Evolutionary conservation across 352 stramenopile genomes (phyloP).

Genomic region (Pythium phragmiticola): DNA sequence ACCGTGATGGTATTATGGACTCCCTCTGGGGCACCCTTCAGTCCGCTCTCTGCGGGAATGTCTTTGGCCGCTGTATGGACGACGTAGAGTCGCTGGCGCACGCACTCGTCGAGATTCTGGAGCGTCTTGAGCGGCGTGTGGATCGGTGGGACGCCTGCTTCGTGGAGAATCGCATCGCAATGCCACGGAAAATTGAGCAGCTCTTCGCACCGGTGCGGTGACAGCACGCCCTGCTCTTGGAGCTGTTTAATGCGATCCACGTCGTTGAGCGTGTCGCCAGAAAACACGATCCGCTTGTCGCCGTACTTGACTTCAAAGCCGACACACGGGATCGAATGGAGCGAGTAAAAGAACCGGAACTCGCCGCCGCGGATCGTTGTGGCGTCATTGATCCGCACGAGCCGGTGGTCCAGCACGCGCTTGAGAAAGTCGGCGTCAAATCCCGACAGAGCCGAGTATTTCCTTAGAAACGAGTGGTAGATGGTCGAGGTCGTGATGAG

Average conservation of each 20-base stretch:
- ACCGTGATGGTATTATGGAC: slow-evolving; percentile 89
- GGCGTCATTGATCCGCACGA: slow-evolving; percentile 92
- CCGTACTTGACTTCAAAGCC: slow-evolving; percentile 93
- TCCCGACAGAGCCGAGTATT: slow-evolving; percentile 94
- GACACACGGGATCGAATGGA: slow-evolving; percentile 96
- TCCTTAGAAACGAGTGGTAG: slow-evolving; percentile 95
- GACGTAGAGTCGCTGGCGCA: slow-evolving; percentile 93
- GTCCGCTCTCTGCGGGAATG: slow-evolving; percentile 63
- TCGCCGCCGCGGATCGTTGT: slow-evolving; percentile 92
- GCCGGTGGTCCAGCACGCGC: slow-evolving; percentile 89
- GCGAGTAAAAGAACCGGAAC: slow-evolving; percentile 96
- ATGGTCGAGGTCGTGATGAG: slow-evolving; percentile 96
- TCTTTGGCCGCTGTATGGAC: slow-evolving; percentile 92
- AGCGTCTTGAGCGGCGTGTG: slow-evolving; percentile 95
- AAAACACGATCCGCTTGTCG: slow-evolving; percentile 95
- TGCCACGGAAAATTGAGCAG: slow-evolving; percentile 94
- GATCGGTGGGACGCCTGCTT: slow-evolving; percentile 93
- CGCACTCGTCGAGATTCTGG: slow-evolving; percentile 80
- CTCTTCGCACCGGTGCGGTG: slow-evolving; percentile 79
- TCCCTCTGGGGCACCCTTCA: slow-evolving; percentile 88
- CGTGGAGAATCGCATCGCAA: slow-evolving; percentile 93
- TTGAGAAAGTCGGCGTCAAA: slow-evolving; percentile 90
- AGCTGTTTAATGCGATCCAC: slow-evolving; percentile 87
- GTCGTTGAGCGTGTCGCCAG: slow-evolving; percentile 94
- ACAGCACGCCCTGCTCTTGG: slow-evolving; percentile 85